Base-by-base conservation (phyloP, 129 eudicot species). In the Tagetes patula region DNA sequence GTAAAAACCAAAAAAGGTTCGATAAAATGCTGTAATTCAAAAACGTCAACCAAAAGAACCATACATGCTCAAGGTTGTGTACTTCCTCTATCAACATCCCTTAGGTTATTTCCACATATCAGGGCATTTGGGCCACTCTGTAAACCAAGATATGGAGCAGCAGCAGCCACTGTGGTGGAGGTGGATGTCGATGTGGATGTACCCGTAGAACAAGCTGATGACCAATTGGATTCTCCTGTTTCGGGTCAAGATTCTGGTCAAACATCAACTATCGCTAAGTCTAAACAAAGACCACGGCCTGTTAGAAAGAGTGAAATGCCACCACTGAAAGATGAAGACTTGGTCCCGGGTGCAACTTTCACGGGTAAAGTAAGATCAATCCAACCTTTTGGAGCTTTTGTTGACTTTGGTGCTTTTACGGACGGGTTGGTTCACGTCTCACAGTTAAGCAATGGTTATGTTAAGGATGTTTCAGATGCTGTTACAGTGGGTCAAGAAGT, bases 351-450 rank as follows among this genome's bases (percentile, higher is more conserved):
- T 63, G 96, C 99, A 62, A 80, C 86, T 65, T 94, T 94, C 71
- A 84, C 86, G 1, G 99, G 97, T 70, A 94, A 94, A 86, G 99
- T 94, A 13, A 82, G 83, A 70, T 87, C 97, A 2, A 74, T 94
- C 54, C 99, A 90, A 81, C 93, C 96, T 3, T 94, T 94, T 79
- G 99, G 99, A 62, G 98, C 99, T 55, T 94, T 94, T 66, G 82
- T 94, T 40, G 99, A 94, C 75, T 87, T 94, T 65, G 99, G 97
- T 55, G 99, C 97, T 69, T 94, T 90, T 46, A 86, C 97, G 0
- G 93, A 94, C 65, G 99, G 99, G 34, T 83, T 94, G 5, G 94
- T 94, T 50, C 99, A 94, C 71, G 97, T 94, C 43, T 94, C 99
- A 27, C 68, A 55, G 80, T 69, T 94, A 69, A 88, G 93, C 69